Conservation (phyloP, 2,329 filamentous ascomycete species). For the Decorospora gaudefroyi region DNA sequence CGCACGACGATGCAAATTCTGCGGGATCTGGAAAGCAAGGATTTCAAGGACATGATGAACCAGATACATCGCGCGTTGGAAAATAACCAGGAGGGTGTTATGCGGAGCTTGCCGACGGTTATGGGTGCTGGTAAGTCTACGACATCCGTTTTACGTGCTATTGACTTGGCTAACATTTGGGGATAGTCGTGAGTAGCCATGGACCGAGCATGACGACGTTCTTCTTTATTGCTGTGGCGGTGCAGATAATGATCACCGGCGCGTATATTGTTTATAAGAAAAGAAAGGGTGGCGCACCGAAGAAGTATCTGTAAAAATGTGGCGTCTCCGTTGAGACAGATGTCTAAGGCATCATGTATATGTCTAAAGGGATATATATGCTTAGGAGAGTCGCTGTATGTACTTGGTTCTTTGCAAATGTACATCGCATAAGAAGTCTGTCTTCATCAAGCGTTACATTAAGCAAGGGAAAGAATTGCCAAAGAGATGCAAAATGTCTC, state of each 20-base stretch:
- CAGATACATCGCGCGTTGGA: constrained; percentile 60
- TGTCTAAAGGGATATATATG: no score
- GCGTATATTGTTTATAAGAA: constrained; percentile 80
- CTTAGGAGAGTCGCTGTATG: no score
- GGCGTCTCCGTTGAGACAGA: no score
- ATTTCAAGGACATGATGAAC: constrained; percentile 60
- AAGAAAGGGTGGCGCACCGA: constrained; percentile 74
- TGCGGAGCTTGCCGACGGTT: constrained; percentile 56
- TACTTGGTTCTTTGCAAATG: no score
- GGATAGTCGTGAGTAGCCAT: constrained; percentile 57
- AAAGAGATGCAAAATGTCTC: no score
- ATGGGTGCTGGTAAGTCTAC: constrained; percentile 55
- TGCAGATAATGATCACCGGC: constrained; percentile 71
- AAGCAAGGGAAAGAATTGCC: no score
- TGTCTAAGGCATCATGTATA: no score
- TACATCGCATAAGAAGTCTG: no score
- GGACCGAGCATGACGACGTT: constrained; percentile 64
- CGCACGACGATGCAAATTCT: constrained; percentile 56
- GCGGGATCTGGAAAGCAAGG: constrained; percentile 60
- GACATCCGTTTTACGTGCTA: neutral
- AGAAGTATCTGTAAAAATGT: constrained; percentile 83
- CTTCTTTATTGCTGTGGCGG: constrained; percentile 72
- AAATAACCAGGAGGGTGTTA: constrained; percentile 58
- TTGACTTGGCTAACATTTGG: constrained; percentile 17
- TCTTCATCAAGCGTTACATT: no score